Evolutionary conservation across 768 basidiomycete genomes (phyloP), one percentile per base, ranked within the genome.

Genomic region (Leucosporidium creatinivorum): DNA sequence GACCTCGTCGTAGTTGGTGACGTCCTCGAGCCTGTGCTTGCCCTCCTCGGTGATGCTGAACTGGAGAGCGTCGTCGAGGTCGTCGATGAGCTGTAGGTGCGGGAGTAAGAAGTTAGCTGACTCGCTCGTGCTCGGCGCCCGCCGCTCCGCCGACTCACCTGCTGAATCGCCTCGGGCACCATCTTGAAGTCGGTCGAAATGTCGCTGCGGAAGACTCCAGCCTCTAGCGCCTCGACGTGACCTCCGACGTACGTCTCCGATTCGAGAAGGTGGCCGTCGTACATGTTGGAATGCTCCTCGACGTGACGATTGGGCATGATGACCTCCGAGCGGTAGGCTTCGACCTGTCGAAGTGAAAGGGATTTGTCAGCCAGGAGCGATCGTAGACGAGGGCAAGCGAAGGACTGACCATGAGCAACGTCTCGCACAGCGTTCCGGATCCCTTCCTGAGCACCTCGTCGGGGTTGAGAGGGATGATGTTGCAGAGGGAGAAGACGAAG

Each of bases 291-390:
- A 72, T 94, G 87, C 2, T 86, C 82, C 63, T 98, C 96, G 78
- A 96, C 93, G 76, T 99, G 92, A 67, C 91, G 83, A 77, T 98
- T 98, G 5, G 96, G 96, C 92, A 96, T 96, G 76, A 99, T 94
- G 73, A 98, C 92, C 44, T 85, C 83, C 2, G 85, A 91, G 31
- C 88, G 84, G 78, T 86, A 97, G 0, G 96, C 96, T 82, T 99
- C 93, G 50, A 98, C 94, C 94, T 99, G 63, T 13, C 18, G 9
- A 13, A 21, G 28, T 0, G 36, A 0, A 44, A 28, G 10, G 9
- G 25, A 1, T 23, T 62, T 7, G 36, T 17, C 18, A 23, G 50
- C 50, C 3, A 51, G 15, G 13, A 60, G 17, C 5, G 33, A 12
- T 51, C 36, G n/a, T 31, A 13, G 51, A 33, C n/a, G 19, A 48